Percentiles rank a stretch among this genome's conserved stretches.
phyloP scores from a whole-genome alignment of 352 stramenopile species.

The Globisporangium megalacanthum region DNA sequence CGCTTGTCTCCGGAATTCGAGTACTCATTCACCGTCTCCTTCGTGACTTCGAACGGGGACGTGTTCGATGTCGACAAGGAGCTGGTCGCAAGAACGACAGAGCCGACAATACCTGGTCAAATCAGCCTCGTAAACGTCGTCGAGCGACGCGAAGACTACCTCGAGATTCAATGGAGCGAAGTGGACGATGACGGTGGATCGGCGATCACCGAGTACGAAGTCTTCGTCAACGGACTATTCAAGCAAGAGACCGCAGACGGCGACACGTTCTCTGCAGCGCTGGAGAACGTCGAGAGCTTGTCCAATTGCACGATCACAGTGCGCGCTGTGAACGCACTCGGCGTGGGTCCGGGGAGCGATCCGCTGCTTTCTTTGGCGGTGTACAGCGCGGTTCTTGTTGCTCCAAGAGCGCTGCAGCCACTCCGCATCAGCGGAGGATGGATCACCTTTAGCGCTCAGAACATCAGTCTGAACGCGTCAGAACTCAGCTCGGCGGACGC shows the following conservation, averaged over 20 bases:
- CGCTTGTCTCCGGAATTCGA: slow-evolving; percentile 19
- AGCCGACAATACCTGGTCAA: slow-evolving; percentile 27
- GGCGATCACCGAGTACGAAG: slow-evolving; percentile 26
- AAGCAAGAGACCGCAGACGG: slow-evolving; percentile 15
- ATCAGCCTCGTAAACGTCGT: slow-evolving; percentile 25
- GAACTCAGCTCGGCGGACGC: slow-evolving; percentile 1
- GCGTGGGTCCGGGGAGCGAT: slow-evolving; percentile 21
- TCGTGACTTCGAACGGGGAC: slow-evolving; percentile 18
- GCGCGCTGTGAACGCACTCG: slow-evolving; percentile 31
- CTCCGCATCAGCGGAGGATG: slow-evolving; percentile 17
- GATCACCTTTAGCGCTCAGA: slow-evolving; percentile 18
- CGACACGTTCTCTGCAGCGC: slow-evolving; percentile 16
- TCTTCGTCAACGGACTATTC: slow-evolving; percentile 42
- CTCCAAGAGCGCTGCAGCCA: slow-evolving; percentile 7
- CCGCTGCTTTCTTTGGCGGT: background rate
- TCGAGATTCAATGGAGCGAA: slow-evolving; percentile 45
- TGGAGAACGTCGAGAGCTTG: slow-evolving; percentile 12
- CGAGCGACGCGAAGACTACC: slow-evolving; percentile 16
- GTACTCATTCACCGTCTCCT: slow-evolving; percentile 34
- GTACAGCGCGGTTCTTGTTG: background rate
- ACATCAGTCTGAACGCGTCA: background rate
- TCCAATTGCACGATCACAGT: slow-evolving; percentile 22
- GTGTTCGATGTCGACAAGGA: slow-evolving; percentile 27
- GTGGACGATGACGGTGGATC: slow-evolving; percentile 37
- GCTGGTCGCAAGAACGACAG: slow-evolving; percentile 25